A percentile compares a stretch with the other conserved stretches of the same genome.
Conservation (phyloP, 495 filamentous ascomycete genomes). For the Durotheca rogersii region DNA sequence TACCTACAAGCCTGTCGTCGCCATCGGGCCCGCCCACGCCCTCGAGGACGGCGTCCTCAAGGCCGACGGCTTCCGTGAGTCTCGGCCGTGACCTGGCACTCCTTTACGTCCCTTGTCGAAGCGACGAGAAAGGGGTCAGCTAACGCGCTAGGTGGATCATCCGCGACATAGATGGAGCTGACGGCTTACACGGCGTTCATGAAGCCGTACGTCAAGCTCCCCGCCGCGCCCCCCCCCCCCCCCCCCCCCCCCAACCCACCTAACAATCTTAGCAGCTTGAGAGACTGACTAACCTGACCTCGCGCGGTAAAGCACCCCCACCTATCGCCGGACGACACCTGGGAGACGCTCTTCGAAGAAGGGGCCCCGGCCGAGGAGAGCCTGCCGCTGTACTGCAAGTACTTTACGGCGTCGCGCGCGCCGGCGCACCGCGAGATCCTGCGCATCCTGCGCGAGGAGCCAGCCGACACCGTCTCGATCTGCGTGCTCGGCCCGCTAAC, state of each 20-base stretch:
- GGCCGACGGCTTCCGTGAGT: slow-evolving; percentile 89
- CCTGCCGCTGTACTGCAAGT: slow-evolving; percentile 44
- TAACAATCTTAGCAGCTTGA: too few relatives aligned
- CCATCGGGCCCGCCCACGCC: slow-evolving; percentile 81
- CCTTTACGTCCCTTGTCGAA: too few relatives aligned
- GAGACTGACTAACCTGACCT: slow-evolving; percentile 9
- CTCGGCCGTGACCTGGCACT: too few relatives aligned
- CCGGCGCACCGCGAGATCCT: slow-evolving; percentile 85
- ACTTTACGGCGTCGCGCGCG: slow-evolving; percentile 70
- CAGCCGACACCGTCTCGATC: slow-evolving; percentile 80
- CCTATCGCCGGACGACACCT: slow-evolving; percentile 76
- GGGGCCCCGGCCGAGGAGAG: slow-evolving; percentile 44
- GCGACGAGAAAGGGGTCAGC: too few relatives aligned
- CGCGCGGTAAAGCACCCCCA: slow-evolving; percentile 69
- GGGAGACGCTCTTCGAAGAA: slow-evolving; percentile 77
- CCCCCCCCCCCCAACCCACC: too few relatives aligned
- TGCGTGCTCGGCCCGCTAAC: slow-evolving; percentile 88
- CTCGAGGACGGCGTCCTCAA: slow-evolving; percentile 79
- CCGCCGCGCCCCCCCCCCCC: too few relatives aligned
- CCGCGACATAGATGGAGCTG: slow-evolving; percentile 87
- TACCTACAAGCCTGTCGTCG: slow-evolving; percentile 73
- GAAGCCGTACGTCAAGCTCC: slow-evolving; percentile 61
- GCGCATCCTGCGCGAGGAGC: slow-evolving; percentile 71
- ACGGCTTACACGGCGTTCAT: slow-evolving; percentile 92
- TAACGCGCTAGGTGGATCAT: too few relatives aligned